Percentiles rank a stretch among this genome's conserved stretches.
These are phyloP conservation scores for Saccharomycopsis sp. DNA, from an alignment of 805 yeast species.

Conservation along the genomic window DNA sequence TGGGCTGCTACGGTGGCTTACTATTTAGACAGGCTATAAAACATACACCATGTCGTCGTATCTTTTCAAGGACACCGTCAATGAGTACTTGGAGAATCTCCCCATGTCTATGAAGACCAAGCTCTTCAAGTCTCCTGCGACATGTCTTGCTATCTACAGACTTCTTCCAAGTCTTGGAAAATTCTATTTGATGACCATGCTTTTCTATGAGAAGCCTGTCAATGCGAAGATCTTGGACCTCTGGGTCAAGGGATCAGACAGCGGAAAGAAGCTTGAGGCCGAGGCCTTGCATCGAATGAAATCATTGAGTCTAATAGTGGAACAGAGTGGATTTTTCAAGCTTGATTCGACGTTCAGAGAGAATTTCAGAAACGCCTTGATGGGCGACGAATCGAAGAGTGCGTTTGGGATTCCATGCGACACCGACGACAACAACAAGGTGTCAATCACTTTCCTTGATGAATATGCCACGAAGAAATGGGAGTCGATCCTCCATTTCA, in stretches of 20 bases:
- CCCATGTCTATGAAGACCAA: constrained; percentile 82
- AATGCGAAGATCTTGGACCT: constrained; percentile 60
- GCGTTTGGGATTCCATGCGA: constrained; percentile 74
- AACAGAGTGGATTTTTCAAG: constrained; percentile 42
- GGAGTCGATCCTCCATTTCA: constrained; percentile 93
- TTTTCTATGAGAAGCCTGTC: constrained; percentile 72
- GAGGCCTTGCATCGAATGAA: constrained; percentile 77
- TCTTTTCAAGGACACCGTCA: constrained; percentile 64
- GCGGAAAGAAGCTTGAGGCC: constrained; percentile 44
- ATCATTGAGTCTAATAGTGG: constrained; percentile 67
- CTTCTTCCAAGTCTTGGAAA: constrained; percentile 85
- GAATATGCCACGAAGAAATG: constrained; percentile 79
- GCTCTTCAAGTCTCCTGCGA: constrained; percentile 83
- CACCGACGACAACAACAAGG: constrained; percentile 47
- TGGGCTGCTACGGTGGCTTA: too few species aligned
- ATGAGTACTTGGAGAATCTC: constrained; percentile 82
- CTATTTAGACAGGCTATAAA: too few species aligned
- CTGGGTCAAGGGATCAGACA: constrained; percentile 56
- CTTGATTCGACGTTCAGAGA: constrained; percentile 69
- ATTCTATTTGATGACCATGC: constrained; percentile 78
- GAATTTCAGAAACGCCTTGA: constrained; percentile 74
- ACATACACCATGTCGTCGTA: constrained; percentile 23
- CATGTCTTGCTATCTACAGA: constrained; percentile 89
- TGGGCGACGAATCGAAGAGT: constrained; percentile 63
- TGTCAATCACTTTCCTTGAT: constrained; percentile 63